phyloP scores from a whole-genome alignment of 2,329 filamentous ascomycete genomes.

The Calonectria multiphialidica region DNA sequence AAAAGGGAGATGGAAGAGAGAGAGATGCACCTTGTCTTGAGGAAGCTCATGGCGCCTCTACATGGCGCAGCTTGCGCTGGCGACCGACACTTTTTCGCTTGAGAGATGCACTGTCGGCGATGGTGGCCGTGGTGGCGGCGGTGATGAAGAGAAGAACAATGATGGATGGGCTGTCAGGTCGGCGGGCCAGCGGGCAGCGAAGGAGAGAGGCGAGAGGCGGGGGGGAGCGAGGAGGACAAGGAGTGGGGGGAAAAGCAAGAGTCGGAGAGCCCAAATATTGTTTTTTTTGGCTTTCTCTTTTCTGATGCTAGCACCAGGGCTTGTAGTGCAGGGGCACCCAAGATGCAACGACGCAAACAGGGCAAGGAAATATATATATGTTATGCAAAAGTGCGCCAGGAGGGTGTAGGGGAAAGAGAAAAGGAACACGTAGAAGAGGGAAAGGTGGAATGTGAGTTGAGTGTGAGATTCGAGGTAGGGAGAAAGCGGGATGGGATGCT shows the following conservation, averaged over 20 bases:
- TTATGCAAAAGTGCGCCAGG: conserved; percentile 1
- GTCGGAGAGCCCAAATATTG: conserved; percentile 6
- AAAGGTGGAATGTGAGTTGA: conserved; percentile 22
- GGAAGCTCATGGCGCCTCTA: conserved; percentile 56
- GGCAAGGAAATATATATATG: neutral
- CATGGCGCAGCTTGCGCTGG: conserved; percentile 50
- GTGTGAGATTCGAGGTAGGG: conserved; percentile 18
- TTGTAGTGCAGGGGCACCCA: neutral
- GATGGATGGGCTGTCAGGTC: conserved; percentile 8
- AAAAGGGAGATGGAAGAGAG: conserved; percentile 17
- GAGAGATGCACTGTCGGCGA: neutral
- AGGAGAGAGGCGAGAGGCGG: conserved; percentile 3
- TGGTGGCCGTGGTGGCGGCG: neutral
- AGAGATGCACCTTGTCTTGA: conserved; percentile 56
- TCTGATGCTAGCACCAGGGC: conserved; percentile 4
- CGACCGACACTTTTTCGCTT: conserved; percentile 21
- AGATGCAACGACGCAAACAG: conserved; percentile 14
- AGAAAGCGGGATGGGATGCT: conserved; percentile 9
- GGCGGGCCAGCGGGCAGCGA: conserved; percentile 18
- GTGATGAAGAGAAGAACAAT: conserved; percentile 12
- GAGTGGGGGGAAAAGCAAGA: conserved; percentile 7
- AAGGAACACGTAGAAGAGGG: conserved; percentile 15
- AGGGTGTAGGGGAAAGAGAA: neutral
- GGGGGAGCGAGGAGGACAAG: conserved; percentile 12
- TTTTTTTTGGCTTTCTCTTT: conserved; percentile 16